phyloP scores from a whole-genome alignment of 345 rosid species.

The Aquilaria yunnanensis region DNA sequence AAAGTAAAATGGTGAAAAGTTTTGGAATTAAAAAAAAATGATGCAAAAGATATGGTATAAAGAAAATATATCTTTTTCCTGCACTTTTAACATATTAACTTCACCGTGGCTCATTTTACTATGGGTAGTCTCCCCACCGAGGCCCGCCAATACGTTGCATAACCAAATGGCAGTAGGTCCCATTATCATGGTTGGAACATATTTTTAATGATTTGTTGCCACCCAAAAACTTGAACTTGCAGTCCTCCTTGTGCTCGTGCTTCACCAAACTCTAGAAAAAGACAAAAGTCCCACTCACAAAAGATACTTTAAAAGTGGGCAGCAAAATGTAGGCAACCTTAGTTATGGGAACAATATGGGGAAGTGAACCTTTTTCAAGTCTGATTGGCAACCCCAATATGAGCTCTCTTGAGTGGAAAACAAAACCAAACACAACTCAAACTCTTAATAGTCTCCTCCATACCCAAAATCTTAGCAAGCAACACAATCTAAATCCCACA shows the following conservation, averaged over 20 bases:
- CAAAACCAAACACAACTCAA: not conserved
- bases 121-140: too few relatives aligned
- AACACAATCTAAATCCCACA: constrained; percentile 13
- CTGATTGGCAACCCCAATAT: constrained; percentile 11
- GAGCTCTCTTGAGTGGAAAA: not conserved
- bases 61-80: too few relatives aligned
- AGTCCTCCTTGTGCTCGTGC: not conserved
- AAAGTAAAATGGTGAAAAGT: too few relatives aligned
- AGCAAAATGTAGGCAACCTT: constrained; percentile 13
- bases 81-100: too few relatives aligned
- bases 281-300: not conserved
- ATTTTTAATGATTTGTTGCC: not conserved
- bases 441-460: constrained; percentile 8
- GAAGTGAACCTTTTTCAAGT: constrained; percentile 9
- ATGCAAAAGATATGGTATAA: too few relatives aligned
- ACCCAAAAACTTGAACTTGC: not conserved
- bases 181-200: not conserved
- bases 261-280: not conserved
- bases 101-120: too few relatives aligned
- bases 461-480: constrained; percentile 6
- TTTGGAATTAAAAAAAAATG: too few relatives aligned
- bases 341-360: not conserved
- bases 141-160: not conserved
- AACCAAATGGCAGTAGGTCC: not conserved
- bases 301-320: not conserved